Percentiles rank a stretch among this genome's conserved stretches.
Evolutionary conservation across 202 grass and related monocot species (phyloP).

Genomic region (Brachypodium distachyon): DNA sequence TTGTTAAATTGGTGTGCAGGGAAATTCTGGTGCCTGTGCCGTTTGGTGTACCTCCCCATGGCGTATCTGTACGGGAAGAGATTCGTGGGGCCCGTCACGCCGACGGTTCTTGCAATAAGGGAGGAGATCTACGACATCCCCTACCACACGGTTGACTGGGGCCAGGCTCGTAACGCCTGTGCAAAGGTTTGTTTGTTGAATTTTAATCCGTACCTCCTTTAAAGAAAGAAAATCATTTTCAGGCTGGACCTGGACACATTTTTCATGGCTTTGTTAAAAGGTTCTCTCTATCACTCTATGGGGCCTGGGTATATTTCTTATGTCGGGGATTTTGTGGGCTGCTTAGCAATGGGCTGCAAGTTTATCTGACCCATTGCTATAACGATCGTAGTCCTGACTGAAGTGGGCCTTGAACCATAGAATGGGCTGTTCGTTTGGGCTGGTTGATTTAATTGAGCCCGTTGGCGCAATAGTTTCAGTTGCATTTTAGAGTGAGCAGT

Average conservation of each 20-base stretch:
- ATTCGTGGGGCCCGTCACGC: conserved; percentile 14
- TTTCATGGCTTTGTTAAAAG: no score
- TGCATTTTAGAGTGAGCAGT: not conserved
- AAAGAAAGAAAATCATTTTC: no score
- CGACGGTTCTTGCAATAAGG: not conserved
- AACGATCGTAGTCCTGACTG: no score
- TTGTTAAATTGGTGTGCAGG: not conserved
- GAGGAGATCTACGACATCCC: conserved; percentile 1
- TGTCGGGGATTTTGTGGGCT: no score
- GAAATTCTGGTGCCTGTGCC: conserved; percentile 24
- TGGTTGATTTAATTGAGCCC: not conserved
- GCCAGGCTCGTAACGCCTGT: not conserved
- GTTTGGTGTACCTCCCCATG: conserved; percentile 40
- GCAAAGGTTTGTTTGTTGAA: not conserved
- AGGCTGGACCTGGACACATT: no score
- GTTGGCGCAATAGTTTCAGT: not conserved
- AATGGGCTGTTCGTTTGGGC: not conserved
- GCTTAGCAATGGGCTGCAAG: no score
- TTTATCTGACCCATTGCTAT: no score
- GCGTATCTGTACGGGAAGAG: conserved; percentile 35
- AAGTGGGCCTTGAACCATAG: no score
- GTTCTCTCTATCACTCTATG: no score
- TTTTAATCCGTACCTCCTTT: no score
- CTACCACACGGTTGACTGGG: conserved; percentile 16
- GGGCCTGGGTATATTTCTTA: no score